These are phyloP conservation scores for Tolypocladium tropicale DNA, from an alignment of 2,329 filamentous ascomycete genomes.

Conservation along the genomic window DNA sequence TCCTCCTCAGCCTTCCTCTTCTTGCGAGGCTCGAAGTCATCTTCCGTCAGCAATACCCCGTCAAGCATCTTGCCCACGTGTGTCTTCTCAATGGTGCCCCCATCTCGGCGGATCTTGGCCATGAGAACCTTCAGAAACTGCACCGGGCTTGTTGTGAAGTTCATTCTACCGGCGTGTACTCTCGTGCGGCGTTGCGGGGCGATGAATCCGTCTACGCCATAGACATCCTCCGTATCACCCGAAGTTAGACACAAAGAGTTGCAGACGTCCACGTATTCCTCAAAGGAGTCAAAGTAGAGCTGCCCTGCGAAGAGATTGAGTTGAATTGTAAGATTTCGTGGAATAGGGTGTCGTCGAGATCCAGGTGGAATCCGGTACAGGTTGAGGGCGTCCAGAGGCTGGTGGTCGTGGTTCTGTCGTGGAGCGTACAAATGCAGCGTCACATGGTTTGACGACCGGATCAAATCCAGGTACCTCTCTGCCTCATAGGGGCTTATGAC, in stretches of 20 bases:
- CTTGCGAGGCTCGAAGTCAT: slow-evolving; percentile 9
- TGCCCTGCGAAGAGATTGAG: slow-evolving; percentile 61
- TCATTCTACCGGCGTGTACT: slow-evolving; percentile 8
- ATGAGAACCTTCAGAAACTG: slow-evolving; percentile 26
- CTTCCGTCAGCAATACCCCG: slow-evolving; percentile 13
- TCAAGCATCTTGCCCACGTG: slow-evolving; percentile 29
- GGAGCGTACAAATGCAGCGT: slow-evolving; percentile 42
- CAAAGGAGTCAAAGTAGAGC: slow-evolving; percentile 45
- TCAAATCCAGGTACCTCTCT: slow-evolving; percentile 31
- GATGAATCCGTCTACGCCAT: slow-evolving; percentile 22
- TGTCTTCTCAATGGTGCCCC: slow-evolving; percentile 27
- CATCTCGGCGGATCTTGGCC: slow-evolving; percentile 24
- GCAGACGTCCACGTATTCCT: slow-evolving; percentile 44
- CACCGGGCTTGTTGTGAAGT: slow-evolving; percentile 22
- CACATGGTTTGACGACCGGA: slow-evolving; percentile 24
- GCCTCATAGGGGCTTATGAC: slow-evolving; percentile 34
- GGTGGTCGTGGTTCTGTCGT: slow-evolving; percentile 12
- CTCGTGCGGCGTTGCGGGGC: slow-evolving; percentile 2
- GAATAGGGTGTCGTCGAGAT: background rate
- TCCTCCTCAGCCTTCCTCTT: background rate
- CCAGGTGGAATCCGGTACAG: background rate
- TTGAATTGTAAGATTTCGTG: slow-evolving; percentile 24
- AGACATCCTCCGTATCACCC: slow-evolving; percentile 11
- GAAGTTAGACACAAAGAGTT: slow-evolving; percentile 38
- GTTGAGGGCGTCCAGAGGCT: background rate